phyloP scores from a whole-genome alignment of 2,329 filamentous ascomycete species.

The Aspergillus flavus region DNA sequence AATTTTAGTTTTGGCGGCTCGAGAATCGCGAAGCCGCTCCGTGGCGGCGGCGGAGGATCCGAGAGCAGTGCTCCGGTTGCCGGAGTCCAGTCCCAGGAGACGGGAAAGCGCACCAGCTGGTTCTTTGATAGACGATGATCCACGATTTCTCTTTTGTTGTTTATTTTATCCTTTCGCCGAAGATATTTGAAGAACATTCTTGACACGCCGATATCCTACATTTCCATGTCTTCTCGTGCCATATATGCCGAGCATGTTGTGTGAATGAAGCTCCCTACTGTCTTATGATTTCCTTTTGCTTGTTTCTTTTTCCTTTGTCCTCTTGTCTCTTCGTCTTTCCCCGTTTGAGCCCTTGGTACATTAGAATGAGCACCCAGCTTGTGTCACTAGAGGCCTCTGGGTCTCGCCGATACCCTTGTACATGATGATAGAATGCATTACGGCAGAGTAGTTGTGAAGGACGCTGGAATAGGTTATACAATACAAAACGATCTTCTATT shows the following conservation, averaged over 20 bases:
- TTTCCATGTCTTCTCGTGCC: constrained; percentile 4
- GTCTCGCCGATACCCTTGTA: constrained; percentile 24
- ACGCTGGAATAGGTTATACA: constrained; percentile 2
- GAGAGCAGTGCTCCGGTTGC: constrained; percentile 41
- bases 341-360: constrained; percentile 7
- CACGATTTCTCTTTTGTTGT: constrained; percentile 31
- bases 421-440: constrained; percentile 15
- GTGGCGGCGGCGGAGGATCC: constrained; percentile 49
- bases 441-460: constrained; percentile 8
- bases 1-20: constrained; percentile 71
- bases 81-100: constrained; percentile 68
- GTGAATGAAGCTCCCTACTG: constrained; percentile 9
- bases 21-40: constrained; percentile 66
- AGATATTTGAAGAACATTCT: constrained; percentile 22
- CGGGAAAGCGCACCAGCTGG: constrained; percentile 65
- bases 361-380: constrained; percentile 10
- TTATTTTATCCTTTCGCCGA: constrained; percentile 27
- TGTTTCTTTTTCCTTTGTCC: constrained; percentile 4
- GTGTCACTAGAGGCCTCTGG: constrained; percentile 12
- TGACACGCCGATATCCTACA: constrained; percentile 13
- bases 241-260: constrained; percentile 8
- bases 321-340: constrained; percentile 5
- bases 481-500: constrained; percentile 1
- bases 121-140: constrained; percentile 51
- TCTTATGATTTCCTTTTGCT: constrained; percentile 9